Base-by-base conservation (phyloP, 306 rosid species). In the Lablab purpureus region DNA sequence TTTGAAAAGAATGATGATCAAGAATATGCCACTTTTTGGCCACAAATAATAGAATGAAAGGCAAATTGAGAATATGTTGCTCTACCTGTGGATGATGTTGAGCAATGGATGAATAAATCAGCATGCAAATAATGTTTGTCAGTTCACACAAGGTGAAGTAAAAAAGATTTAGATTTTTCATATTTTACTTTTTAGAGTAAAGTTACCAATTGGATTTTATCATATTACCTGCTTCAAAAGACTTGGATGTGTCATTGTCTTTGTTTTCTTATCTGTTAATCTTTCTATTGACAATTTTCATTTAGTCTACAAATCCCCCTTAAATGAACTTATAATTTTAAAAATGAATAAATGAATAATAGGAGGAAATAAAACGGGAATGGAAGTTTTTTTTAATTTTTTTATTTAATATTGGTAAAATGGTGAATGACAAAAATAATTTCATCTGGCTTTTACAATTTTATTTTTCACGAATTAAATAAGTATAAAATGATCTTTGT, bases 11-110 rank as follows among this genome's bases (percentile, higher is more conserved):
- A 82, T 79, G 83, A 59, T 72, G 87, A 76, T 76, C 52, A 71
- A 19, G 83, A 80, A 83, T 86, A 86, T 86, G 85, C 81, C 71
- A 34, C 89, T 80, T 76, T n/a, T 76, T 71, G 80, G 54, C 77
- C 50, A 27, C 82, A 30, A 50, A 52, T 21, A 74, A 63, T 62
- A 5, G 52, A 68, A 69, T 37, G 62, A 77, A 85, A 67, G 65
- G 73, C 3, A 55, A 71, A 27, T 15, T 52, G 36, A 79, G 84
- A 86, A 79, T 79, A 77, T 81, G 80, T 4, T 46, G 55, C 28
- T 82, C 76, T 80, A 74, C 78, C 76, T 23, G 8, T 45, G 83
- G 80, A 64, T 64, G 84, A 78, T 79, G 49, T 65, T 79, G 73
- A 82, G 46, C 59, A 50, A 41, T 64, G 32, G 70, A 13, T 72